Percentiles rank a stretch among this genome's conserved stretches.
These are phyloP conservation scores for Heimioporus sp. DNA, from an alignment of 768 basidiomycete genomes.

Conservation along the genomic window DNA sequence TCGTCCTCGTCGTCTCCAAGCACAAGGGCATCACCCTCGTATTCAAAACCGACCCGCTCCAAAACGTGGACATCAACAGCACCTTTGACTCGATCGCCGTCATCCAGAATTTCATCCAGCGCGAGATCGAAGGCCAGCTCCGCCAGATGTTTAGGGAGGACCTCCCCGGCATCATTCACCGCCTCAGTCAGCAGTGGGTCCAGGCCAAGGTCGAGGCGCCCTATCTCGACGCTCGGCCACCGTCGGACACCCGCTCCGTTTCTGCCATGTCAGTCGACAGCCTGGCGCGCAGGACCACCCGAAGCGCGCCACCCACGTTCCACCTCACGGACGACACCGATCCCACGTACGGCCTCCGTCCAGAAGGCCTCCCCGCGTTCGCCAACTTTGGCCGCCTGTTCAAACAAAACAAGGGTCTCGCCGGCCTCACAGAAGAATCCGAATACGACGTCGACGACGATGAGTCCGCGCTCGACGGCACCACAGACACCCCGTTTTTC, in stretches of 20 bases:
- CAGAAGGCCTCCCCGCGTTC: constrained; percentile 87
- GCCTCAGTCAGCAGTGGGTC: constrained; percentile 94
- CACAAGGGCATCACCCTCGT: constrained; percentile 98
- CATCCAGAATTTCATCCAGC: constrained; percentile 96
- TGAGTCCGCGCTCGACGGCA: constrained; percentile 68
- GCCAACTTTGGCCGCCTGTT: constrained; percentile 75
- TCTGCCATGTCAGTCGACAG: constrained; percentile 43
- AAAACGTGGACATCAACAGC: constrained; percentile 95
- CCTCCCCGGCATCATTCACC: constrained; percentile 93
- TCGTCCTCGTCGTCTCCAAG: constrained; percentile 95
- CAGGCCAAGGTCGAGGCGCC: constrained; percentile 93
- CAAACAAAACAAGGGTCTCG: constrained; percentile 63
- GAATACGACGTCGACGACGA: constrained; percentile 39
- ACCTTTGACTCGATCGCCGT: constrained; percentile 98
- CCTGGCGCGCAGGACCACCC: constrained; percentile 25
- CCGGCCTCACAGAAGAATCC: constrained; percentile 74
- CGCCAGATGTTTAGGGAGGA: constrained; percentile 99
- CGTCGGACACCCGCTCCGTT: constrained; percentile 37
- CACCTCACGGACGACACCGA: constrained; percentile 81
- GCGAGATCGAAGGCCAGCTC: constrained; percentile 94
- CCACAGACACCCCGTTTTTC: constrained; percentile 47
- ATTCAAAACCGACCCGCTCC: constrained; percentile 98
- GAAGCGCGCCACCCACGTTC: constrained; percentile 21
- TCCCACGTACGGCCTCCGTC: constrained; percentile 93
- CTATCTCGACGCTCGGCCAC: constrained; percentile 61